Evolutionary conservation across 805 yeast species (phyloP).

Genomic region (Clavispora asparagi): DNA sequence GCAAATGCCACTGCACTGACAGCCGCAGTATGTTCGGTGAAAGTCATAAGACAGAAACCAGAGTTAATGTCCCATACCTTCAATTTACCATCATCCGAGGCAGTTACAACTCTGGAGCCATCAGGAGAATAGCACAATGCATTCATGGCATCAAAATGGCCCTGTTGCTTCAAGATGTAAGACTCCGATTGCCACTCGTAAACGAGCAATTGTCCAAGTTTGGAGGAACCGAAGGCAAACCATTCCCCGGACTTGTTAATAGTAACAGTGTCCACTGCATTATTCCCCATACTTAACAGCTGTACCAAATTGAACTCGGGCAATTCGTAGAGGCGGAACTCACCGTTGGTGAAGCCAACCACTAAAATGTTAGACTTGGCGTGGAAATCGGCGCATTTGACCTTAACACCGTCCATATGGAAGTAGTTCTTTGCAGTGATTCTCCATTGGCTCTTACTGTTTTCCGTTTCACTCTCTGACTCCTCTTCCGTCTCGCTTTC

Average conservation of each 20-base stretch:
- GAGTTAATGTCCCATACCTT: conserved; percentile 93
- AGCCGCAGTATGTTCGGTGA: conserved; percentile 83
- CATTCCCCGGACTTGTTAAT: conserved; percentile 89
- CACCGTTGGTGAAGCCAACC: conserved; percentile 87
- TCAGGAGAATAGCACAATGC: conserved; percentile 87
- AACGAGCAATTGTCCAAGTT: conserved; percentile 87
- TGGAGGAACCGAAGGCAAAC: conserved; percentile 91
- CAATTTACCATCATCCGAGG: conserved; percentile 93
- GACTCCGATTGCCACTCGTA: conserved; percentile 99
- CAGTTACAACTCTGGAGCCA: conserved; percentile 88
- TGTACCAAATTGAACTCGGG: conserved; percentile 78
- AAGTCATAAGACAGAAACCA: conserved; percentile 90
- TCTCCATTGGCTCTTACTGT: conserved; percentile 53
- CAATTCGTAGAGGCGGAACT: conserved; percentile 83
- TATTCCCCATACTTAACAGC: conserved; percentile 86
- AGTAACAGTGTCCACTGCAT: conserved; percentile 75
- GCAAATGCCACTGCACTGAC: conserved; percentile 88
- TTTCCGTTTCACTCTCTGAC: conserved; percentile 23
- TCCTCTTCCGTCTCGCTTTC: conserved; percentile 14
- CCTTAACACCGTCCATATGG: conserved; percentile 56
- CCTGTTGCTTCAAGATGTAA: conserved; percentile 91
- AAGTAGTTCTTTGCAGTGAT: conserved; percentile 74
- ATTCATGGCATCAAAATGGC: conserved; percentile 90
- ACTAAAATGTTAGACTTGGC: conserved; percentile 64
- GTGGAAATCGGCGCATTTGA: conserved; percentile 82